Evolutionary conservation across 306 rosid genomes (phyloP).

Genomic region (Cicer arietinum): DNA sequence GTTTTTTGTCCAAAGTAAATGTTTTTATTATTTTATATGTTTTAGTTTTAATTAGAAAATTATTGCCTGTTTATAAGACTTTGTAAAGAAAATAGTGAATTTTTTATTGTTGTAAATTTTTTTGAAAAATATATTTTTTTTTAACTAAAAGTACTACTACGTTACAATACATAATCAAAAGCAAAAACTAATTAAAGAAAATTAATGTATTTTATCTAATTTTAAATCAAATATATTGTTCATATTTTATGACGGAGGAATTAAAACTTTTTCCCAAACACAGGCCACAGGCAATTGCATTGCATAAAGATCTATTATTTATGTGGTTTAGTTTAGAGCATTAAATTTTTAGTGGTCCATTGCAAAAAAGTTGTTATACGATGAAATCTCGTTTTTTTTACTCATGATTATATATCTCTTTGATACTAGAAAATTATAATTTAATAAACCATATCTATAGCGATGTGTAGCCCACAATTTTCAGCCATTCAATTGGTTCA

Average conservation of each 20-base stretch:
- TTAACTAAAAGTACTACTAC: not conserved
- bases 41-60: not conserved
- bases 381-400: too few relatives aligned
- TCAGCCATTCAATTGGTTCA: conserved; percentile 3
- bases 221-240: too few relatives aligned
- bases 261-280: not conserved
- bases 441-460: not conserved
- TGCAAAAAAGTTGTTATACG: conserved; percentile 3
- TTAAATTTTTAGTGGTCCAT: conserved; percentile 27
- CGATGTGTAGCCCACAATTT: not conserved
- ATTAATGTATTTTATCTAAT: too few relatives aligned
- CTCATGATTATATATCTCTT: too few relatives aligned
- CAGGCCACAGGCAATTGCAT: not conserved
- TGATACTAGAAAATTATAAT: too few relatives aligned
- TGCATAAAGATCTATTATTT: not conserved
- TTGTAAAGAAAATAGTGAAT: not conserved
- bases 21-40: not conserved
- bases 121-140: not conserved
- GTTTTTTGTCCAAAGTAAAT: not conserved
- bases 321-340: not conserved
- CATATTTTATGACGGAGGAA: too few relatives aligned
- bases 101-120: not conserved
- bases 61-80: not conserved
- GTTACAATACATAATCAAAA: too few relatives aligned
- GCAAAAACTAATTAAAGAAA: too few relatives aligned